Base-by-base conservation (phyloP, 495 filamentous ascomycete species). In the Xylaria nigripes region DNA sequence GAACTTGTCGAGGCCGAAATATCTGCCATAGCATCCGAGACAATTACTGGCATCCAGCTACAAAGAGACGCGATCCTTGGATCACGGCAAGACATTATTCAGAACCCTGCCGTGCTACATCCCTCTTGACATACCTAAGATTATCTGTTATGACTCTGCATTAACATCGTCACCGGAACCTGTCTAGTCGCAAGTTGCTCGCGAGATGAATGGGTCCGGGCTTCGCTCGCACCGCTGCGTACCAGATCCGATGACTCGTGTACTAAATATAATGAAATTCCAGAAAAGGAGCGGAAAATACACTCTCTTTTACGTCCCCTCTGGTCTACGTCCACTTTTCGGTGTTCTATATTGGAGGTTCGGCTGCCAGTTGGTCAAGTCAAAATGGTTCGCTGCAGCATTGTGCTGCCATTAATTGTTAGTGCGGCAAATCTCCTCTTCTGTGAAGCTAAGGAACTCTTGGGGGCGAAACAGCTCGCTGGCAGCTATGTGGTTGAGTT, bases 401-500 rank as follows among this genome's bases (percentile, higher is more conserved):
- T 60, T 38, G 41, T 67, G 59, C 58, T 66, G 59, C 59, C 72
- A 48, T 61, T 75, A 50, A 64, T 69, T 44, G 65, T 62, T 44
- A 58, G 66, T 48, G 66, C 60, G 47, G 58, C 60, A 29, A 63
- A 64, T 56, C 47, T 66, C 40, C 56, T 48, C 55, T 60, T 59
- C 21, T 54, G 60, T 18, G 56, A 64, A 51, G 64, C 64, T 8
- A 67, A 43, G 38, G 42, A 58, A 38, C 32, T 43, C 29, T 43
- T 51, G 22, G 16, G 55, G 55, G 48, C 48, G 44, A 56, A 45
- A 53, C 43, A 64, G 29, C 56, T 77, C 46, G 59, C 71, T 18
- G 74, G 74, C 13, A 72, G 72, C 6, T 77, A 75, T 61, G 73
- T 77, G 54, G 67, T 77, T 44, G 74, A 77, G 55, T 76, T 75